phyloP scores from a whole-genome alignment of 108 stramenopile species.

The Chaetoceros muelleri region DNA sequence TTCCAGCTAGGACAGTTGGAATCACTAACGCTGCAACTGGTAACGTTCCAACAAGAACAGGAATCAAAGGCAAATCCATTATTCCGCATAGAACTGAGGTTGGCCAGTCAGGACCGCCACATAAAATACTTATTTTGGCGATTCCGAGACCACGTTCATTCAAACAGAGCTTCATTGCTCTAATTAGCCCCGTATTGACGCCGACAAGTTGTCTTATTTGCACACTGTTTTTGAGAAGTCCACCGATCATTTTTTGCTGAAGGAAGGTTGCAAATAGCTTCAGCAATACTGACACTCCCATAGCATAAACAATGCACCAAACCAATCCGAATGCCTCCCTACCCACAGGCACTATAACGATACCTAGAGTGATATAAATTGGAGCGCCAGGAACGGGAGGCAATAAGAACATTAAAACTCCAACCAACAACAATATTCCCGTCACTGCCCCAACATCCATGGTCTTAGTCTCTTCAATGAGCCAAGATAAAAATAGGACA shows the following conservation, averaged over 20 bases:
- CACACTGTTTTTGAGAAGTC: constrained; percentile 29
- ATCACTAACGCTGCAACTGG: constrained; percentile 44
- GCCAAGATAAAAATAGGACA: constrained; percentile 40
- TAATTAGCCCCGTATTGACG: constrained; percentile 38
- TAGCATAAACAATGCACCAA: constrained; percentile 27
- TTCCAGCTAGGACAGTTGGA: constrained; percentile 43
- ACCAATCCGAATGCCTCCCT: constrained; percentile 24
- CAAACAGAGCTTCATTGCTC: constrained; percentile 33
- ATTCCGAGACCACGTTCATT: constrained; percentile 25
- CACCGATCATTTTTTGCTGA: constrained; percentile 58
- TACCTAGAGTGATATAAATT: constrained; percentile 49
- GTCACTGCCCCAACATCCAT: constrained; percentile 28
- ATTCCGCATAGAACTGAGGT: constrained; percentile 54
- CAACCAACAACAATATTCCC: constrained; percentile 31
- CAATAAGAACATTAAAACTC: constrained; percentile 41
- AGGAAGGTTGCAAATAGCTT: constrained; percentile 43
- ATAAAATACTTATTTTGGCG: constrained; percentile 41
- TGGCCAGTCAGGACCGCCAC: constrained; percentile 55
- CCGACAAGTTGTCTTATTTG: constrained; percentile 36
- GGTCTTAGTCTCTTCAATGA: constrained; percentile 30
- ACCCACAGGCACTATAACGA: constrained; percentile 35
- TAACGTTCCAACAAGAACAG: constrained; percentile 47
- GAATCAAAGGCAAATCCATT: constrained; percentile 35
- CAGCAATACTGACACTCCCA: constrained; percentile 24
- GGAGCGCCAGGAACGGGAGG: constrained; percentile 62